Evolutionary conservation across 108 stramenopile species (phyloP).

Genomic region (Cyclotella choctawhatcheeana): DNA sequence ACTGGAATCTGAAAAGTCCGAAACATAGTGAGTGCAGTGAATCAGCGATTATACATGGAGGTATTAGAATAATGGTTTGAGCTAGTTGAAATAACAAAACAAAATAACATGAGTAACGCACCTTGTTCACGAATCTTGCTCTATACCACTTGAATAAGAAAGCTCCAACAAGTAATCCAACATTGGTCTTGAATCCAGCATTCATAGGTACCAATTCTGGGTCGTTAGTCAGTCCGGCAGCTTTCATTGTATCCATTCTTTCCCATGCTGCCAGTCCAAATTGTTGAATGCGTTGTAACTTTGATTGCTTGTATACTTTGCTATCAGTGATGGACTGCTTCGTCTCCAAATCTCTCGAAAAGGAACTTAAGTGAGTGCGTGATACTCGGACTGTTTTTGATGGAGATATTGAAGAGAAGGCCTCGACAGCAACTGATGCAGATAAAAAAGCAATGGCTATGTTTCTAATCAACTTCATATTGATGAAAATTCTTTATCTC

Average conservation of each 20-base stretch:
- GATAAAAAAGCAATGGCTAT: not conserved
- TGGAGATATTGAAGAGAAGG: not conserved
- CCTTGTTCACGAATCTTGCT: slow-evolving; percentile 81
- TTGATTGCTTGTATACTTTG: not conserved
- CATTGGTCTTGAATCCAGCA: slow-evolving; percentile 52
- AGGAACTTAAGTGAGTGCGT: not conserved
- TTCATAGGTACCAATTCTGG: slow-evolving; percentile 32
- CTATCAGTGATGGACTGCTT: not conserved
- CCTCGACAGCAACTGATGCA: not conserved
- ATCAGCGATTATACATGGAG: too few species aligned
- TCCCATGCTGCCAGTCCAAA: slow-evolving; percentile 18
- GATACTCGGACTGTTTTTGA: not conserved
- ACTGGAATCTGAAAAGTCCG: slow-evolving; percentile 61
- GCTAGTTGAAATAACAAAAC: not conserved
- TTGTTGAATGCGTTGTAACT: slow-evolving; percentile 18
- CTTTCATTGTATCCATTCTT: slow-evolving; percentile 50
- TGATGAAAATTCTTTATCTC: too few species aligned
- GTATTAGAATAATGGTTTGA: not conserved
- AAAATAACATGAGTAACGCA: slow-evolving; percentile 11
- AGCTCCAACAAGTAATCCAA: slow-evolving; percentile 55
- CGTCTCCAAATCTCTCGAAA: not conserved
- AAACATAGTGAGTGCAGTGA: not conserved
- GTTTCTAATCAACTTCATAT: not conserved
- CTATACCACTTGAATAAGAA: slow-evolving; percentile 87
- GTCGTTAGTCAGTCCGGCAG: slow-evolving; percentile 43